Conservation (phyloP, 2,329 filamentous ascomycete species). For the Colletotrichum neosansevieriae region DNA sequence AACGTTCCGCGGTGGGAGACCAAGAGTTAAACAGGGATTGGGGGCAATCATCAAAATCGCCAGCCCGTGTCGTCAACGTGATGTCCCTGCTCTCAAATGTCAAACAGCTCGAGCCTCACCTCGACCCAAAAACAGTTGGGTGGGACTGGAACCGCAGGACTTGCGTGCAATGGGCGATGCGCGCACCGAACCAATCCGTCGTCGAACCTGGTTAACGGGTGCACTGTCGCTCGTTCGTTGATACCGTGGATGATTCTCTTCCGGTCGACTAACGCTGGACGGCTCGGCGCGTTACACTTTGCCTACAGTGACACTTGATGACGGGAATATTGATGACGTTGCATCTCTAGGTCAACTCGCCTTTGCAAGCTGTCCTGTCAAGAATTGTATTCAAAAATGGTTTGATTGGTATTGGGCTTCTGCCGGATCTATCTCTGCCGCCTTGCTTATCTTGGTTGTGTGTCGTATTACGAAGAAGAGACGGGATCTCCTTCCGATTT, state of each 20-base stretch:
- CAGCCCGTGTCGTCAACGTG: too few species aligned
- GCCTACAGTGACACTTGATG: background rate
- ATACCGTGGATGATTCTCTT: slow-evolving; percentile 17
- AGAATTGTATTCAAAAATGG: background rate
- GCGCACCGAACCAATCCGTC: background rate
- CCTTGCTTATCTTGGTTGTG: background rate
- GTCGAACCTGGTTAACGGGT: background rate
- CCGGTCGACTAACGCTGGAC: slow-evolving; percentile 8
- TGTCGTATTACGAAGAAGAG: background rate
- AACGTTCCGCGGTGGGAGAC: too few species aligned
- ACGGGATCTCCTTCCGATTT: background rate
- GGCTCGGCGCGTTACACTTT: slow-evolving; percentile 17
- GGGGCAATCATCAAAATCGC: too few species aligned
- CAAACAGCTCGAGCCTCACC: background rate
- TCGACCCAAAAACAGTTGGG: background rate
- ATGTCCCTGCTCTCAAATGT: background rate
- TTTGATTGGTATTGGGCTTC: slow-evolving; percentile 6
- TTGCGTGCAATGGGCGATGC: slow-evolving; percentile 7
- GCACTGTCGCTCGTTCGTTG: background rate
- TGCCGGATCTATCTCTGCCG: background rate
- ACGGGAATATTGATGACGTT: slow-evolving; percentile 2
- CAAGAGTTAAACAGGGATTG: too few species aligned
- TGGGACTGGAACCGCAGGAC: background rate
- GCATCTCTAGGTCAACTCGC: background rate
- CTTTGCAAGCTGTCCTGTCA: background rate